Base-by-base conservation (phyloP, 306 rosid species). In the Trichosanthes cucumerina region DNA sequence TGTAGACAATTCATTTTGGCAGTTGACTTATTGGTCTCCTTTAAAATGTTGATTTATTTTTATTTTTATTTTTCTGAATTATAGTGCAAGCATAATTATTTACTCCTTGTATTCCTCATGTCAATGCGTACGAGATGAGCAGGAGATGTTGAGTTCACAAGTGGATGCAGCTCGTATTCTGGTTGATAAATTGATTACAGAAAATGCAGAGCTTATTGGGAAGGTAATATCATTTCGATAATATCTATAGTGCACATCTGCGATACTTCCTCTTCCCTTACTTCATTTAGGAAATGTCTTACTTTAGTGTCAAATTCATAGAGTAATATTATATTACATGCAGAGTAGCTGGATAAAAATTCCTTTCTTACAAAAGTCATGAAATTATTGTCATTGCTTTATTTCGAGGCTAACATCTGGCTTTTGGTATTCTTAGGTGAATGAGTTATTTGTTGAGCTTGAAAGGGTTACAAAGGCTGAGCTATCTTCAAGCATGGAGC, bases 181-280 rank as follows among this genome's bases (percentile, higher is more conserved):
- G 74, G 91, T 95, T 78, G 97, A 91, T 77, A 91, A 85, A 82
- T 83, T 95, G 85, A 81, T 84, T 52, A 44, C 84, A 10, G 98
- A 95, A 86, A 95, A 95, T 82, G 92, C 91, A 0, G 97, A 88
- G 70, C 97, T 95, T 79, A 90, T 91, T 88, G 98, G 91, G 86
- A 95, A 95, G 96, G 98, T 95, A 78, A 80, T 44, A 49, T 5
- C 56, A 47, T 7, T 16, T 26, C 36, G 15, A 13, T 39, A 18
- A 69, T 76, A 81, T 21, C 44, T 49, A 7, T 13, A 39, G 16
- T 26, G 36, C 34, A 74, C 5, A 74, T 33, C 26, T 7, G 41
- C 21, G 18, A 33, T 49, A 7, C 43, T 26, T 47, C 12, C 38
- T 3, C 3, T 0, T 39, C 4, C 47, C 24, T 74, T 50, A 9